phyloP scores from a whole-genome alignment of 352 stramenopile species.

The Globisporangium mamillatum region DNA sequence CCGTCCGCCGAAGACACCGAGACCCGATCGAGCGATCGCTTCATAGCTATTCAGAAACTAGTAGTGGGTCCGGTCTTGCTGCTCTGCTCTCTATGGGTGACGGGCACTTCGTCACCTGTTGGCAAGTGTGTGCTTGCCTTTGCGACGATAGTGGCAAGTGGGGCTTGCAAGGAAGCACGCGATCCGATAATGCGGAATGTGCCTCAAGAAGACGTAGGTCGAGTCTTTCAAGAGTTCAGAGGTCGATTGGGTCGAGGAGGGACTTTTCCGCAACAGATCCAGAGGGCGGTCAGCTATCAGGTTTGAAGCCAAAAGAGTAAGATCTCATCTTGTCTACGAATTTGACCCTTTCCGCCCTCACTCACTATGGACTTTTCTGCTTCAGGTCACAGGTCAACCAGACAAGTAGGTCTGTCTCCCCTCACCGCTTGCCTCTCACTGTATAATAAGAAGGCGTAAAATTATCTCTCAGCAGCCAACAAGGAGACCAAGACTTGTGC shows the following conservation, averaged over 20 bases:
- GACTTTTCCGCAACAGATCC: constrained; percentile 10
- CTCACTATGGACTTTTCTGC: background rate
- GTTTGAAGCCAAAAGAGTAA: constrained; percentile 5
- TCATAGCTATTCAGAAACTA: constrained; percentile 25
- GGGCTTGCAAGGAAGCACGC: background rate
- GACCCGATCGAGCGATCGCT: constrained; percentile 47
- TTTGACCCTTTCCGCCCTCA: constrained; percentile 16
- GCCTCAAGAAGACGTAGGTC: background rate
- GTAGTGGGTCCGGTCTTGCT: background rate
- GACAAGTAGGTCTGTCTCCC: background rate
- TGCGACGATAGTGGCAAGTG: background rate
- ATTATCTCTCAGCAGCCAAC: constrained; percentile 11
- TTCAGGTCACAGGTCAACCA: background rate
- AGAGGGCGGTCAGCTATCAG: constrained; percentile 3
- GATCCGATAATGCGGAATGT: background rate
- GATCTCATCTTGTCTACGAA: constrained; percentile 32
- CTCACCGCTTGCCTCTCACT: background rate
- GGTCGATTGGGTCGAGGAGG: background rate
- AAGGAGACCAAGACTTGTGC: background rate
- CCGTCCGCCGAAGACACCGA: constrained; percentile 8
- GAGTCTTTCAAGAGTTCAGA: constrained; percentile 17
- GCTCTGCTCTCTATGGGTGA: constrained; percentile 2
- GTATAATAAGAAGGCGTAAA: constrained; percentile 16
- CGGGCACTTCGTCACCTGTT: constrained; percentile 9
- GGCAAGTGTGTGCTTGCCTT: constrained; percentile 8